These are phyloP conservation scores for Chytriomyces sp. DNA, from an alignment of 192 early-diverging fungal genomes.

Conservation along the genomic window DNA sequence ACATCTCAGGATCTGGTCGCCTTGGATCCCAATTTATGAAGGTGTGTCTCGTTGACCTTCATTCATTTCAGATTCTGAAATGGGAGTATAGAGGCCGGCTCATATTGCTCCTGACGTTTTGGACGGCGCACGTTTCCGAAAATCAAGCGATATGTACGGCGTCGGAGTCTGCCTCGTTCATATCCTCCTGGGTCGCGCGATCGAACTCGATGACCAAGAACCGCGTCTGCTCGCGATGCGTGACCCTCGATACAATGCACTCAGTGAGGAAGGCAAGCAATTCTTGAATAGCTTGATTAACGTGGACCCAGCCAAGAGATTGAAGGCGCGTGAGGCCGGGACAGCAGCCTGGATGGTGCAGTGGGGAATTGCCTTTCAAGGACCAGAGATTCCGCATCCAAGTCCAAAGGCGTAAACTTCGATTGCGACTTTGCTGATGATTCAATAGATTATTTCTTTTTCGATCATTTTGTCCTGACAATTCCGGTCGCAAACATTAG, in stretches of 20 bases:
- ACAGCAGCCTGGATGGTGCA: not conserved
- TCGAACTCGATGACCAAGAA: conserved; percentile 11
- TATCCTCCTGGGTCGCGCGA: conserved; percentile 13
- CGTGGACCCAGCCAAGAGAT: not conserved
- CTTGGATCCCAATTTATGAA: conserved; percentile 6
- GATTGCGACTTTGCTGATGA: no score
- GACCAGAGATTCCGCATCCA: no score
- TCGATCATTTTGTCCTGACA: no score
- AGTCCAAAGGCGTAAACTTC: no score
- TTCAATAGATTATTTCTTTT: no score
- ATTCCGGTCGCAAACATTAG: no score
- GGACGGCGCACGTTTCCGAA: conserved; percentile 3
- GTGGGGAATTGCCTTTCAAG: conserved; percentile 4
- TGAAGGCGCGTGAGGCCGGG: conserved; percentile 1
- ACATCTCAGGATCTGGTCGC: not conserved
- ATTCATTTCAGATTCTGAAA: not conserved
- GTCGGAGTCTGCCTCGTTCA: conserved; percentile 7
- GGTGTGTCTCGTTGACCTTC: not conserved
- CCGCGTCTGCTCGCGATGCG: not conserved
- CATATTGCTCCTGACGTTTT: conserved; percentile 33
- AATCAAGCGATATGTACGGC: conserved; percentile 20
- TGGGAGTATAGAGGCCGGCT: not conserved
- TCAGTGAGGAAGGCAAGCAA: not conserved
- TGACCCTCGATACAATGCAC: not conserved
- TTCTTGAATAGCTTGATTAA: conserved; percentile 6